phyloP scores from a whole-genome alignment of 352 stramenopile genomes.

The Phytophthora cajani region DNA sequence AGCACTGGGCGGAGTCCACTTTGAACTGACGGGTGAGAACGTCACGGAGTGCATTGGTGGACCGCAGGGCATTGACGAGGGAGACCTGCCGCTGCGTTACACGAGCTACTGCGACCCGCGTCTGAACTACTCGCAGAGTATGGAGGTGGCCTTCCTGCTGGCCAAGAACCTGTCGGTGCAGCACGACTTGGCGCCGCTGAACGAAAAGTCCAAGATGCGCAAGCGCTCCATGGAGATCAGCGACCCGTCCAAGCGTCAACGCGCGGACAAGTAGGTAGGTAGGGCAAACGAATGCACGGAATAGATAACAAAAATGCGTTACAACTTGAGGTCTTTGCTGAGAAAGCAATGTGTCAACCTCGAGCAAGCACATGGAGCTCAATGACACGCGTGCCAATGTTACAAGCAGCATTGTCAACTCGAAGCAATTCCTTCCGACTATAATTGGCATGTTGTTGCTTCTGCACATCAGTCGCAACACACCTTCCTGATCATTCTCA shows the following conservation, averaged over 20 bases:
- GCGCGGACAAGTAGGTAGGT: slow-evolving; percentile 37
- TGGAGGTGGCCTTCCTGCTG: slow-evolving; percentile 98
- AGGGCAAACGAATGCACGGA: not conserved
- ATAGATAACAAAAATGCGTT: slow-evolving; percentile 24
- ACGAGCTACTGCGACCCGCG: slow-evolving; percentile 98
- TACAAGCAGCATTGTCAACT: too few relatives aligned
- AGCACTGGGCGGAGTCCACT: slow-evolving; percentile 94
- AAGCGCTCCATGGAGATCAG: slow-evolving; percentile 66
- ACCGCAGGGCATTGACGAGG: slow-evolving; percentile 93
- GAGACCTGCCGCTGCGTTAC: slow-evolving; percentile 94
- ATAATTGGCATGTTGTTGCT: too few relatives aligned
- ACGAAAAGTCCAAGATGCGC: slow-evolving; percentile 60
- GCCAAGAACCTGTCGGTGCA: slow-evolving; percentile 90
- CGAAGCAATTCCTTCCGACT: too few relatives aligned
- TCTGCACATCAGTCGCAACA: too few relatives aligned
- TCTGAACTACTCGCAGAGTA: slow-evolving; percentile 98
- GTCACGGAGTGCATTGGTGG: slow-evolving; percentile 99
- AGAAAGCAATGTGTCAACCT: too few relatives aligned
- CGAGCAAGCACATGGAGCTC: too few relatives aligned
- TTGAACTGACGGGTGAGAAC: slow-evolving; percentile 99
- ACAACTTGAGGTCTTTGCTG: slow-evolving; percentile 3
- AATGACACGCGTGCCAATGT: too few relatives aligned
- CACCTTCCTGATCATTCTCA: too few relatives aligned
- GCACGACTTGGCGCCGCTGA: slow-evolving; percentile 69
- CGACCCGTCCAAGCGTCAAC: slow-evolving; percentile 52